Evolutionary conservation across 2,329 filamentous ascomycete species (phyloP), one percentile per base, ranked within the genome.

Genomic region (Arthrinium puccinioides): DNA sequence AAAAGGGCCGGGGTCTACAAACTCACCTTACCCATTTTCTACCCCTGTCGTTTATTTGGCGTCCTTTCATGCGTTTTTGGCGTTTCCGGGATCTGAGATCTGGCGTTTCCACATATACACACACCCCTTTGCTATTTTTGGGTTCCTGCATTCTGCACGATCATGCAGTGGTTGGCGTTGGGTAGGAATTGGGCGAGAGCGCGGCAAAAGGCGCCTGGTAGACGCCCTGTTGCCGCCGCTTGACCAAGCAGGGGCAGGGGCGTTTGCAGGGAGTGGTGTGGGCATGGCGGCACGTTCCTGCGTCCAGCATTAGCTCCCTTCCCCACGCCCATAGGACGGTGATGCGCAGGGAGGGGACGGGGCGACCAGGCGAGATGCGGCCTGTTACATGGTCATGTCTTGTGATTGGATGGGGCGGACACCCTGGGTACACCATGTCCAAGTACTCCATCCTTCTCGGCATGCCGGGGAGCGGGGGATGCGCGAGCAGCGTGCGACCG

Each of bases 351-450:
- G 24, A 16, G 32, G 27, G 32, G 34, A 27, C 23, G 19, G 36
- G 11, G 39, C 20, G 15, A 27, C 20, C 43, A 40, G 41, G 42
- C 41, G 49, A 50, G 41, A 47, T 42, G 47, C 35, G 54, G 48
- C 60, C 56, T 66, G 66, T 63, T 59, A 69, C 58, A 62, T 63
- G 54, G 48, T 62, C 61, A 71, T 59, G 69, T 66, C 50, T 63
- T 62, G 69, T 75, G 70, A 76, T 75, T 76, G 72, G 71, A 63
- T 49, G 52, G 41, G 38, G 37, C 49, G 45, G 53, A 54, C 44
- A 51, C 53, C 53, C 52, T 57, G 49, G 51, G 50, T 43, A n/a
- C n/a, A 45, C 40, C 46, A 48, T 46, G 49, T 56, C 51, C 60
- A 65, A 64, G 67, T 63, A 62, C 64, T 61, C 64, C 64, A 63